Evolutionary conservation across 768 basidiomycete species (phyloP), one percentile per base, ranked within the genome.

Genomic region (Lyophyllum atratum): DNA sequence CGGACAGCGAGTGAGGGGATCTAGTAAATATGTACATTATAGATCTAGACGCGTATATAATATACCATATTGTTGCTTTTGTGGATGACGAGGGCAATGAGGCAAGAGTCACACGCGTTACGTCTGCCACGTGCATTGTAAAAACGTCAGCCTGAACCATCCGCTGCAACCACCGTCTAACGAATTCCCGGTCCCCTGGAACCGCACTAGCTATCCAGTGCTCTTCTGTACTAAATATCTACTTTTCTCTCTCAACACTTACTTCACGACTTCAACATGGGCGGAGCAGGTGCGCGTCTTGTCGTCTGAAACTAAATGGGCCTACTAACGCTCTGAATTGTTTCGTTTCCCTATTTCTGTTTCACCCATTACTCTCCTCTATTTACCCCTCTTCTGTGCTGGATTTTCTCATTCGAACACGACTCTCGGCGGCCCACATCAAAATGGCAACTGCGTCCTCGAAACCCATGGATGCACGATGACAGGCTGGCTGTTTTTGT

Each of bases 401-500:
- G 9, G 7, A 3, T 15, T 15, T 40, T 40, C 2, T n/a, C 5
- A 7, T 54, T 8, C 56, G n/a, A 43, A n/a, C 31, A 39, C 22
- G 34, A 5, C 15, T n/a, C 11, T 4, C 39, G 39, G 15, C 37
- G 9, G 14, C 37, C 37, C n/a, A 15, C 10, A 9, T n/a, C 17
- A 40, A 40, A n/a, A 40, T 40, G 39, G 17, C 34, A n/a, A n/a
- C 34, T 37, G 39, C 54, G 42, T 45, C 56, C 42, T 56, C 40
- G 21, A 39, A 55, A 51, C 58, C 34, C 56, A 52, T 45, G 54
- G 21, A 22, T 42, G 50, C 39, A 59, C 45, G 8, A 46, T 31
- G 28, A 43, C 54, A 95, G 95, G 93, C 70, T 98, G 95, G 96
- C 76, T 99, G 62, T 99, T 97, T 79, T 84, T 98, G 65, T 95